These are phyloP conservation scores for Penicillium mononematosum DNA, from an alignment of 495 filamentous ascomycete species.

Conservation along the genomic window DNA sequence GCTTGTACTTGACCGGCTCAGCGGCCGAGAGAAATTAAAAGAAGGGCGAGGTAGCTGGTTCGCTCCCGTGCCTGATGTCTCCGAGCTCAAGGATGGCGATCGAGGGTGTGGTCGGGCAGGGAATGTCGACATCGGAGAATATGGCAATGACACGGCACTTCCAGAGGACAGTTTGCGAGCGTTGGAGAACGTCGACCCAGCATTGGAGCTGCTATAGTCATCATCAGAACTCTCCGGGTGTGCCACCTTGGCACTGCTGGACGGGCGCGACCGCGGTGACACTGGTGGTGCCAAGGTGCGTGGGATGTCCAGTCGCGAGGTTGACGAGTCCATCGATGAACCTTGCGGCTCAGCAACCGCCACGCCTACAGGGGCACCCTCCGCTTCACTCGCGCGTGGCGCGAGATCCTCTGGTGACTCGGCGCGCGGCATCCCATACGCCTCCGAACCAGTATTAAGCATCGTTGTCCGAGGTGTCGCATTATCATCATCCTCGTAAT, in stretches of 20 bases:
- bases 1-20: conserved; percentile 71
- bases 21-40: conserved; percentile 90
- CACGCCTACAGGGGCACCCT: conserved; percentile 23
- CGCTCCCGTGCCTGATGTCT: conserved; percentile 60
- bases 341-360: conserved; percentile 30
- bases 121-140: conserved; percentile 64
- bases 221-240: conserved; percentile 66
- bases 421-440: conserved; percentile 45
- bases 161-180: conserved; percentile 63
- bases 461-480: conserved; percentile 32
- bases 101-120: conserved; percentile 53
- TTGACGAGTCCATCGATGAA: conserved; percentile 45
- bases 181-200: conserved; percentile 52
- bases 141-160: conserved; percentile 59
- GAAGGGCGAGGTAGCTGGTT: conserved; percentile 65
- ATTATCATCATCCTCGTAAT: conserved; percentile 32
- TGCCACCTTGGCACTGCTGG: conserved; percentile 55
- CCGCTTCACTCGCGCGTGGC: conserved; percentile 15
- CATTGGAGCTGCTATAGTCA: conserved; percentile 53
- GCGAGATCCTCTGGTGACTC: conserved; percentile 50
- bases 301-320: conserved; percentile 46
- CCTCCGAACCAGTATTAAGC: conserved; percentile 24
- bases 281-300: conserved; percentile 54
- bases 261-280: conserved; percentile 55
- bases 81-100: conserved; percentile 81